Base-by-base conservation (phyloP, 2,329 filamentous ascomycete genomes). In the Zymoseptoria brevis region DNA sequence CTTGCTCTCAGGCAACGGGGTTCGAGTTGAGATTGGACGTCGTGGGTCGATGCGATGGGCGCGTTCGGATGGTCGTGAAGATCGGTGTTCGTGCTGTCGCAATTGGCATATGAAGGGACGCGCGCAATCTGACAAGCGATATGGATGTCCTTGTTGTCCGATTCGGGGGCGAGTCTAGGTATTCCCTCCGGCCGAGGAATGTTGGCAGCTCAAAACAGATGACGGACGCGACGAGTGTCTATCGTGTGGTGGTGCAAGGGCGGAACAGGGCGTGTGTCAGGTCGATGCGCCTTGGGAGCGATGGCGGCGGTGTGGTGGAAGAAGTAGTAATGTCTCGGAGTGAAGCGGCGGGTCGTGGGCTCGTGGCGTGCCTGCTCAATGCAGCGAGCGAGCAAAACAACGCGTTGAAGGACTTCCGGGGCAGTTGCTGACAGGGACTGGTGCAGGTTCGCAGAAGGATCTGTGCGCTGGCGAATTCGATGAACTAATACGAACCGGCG, bases 71-170 rank as follows among this genome's bases (percentile, higher is more conserved):
- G 49, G 58, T 49, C 4, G 35, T 45, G 35, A n/a, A 45, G 35
- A 45, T 45, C 35, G 35, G 50, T 61, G 59, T 53, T 58, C 53
- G 30, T 54, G 48, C 54, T 63, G 60, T 60, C 58, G 60, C 55
- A 22, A 45, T 55, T 56, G 49, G 58, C 50, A 54, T 60, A 58
- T 59, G 57, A 56, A 58, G 56, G 53, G 48, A 61, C 52, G 62
- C 60, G 57, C 55, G 55, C 55, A 54, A 29, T 63, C 56, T 55
- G 60, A 54, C 57, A 45, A 55, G 57, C 58, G 56, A 61, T 64
- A 66, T 64, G 54, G 64, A 66, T 66, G 60, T 58, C 64, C 45
- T 54, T 61, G 57, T 57, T 57, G 59, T 56, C 56, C 30, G 52
- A 51, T 29, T 57, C 51, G 30, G 29, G 55, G 61, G 50, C 55